These are phyloP conservation scores for Amanita subjunquillea DNA, from an alignment of 768 basidiomycete species.

Conservation along the genomic window DNA sequence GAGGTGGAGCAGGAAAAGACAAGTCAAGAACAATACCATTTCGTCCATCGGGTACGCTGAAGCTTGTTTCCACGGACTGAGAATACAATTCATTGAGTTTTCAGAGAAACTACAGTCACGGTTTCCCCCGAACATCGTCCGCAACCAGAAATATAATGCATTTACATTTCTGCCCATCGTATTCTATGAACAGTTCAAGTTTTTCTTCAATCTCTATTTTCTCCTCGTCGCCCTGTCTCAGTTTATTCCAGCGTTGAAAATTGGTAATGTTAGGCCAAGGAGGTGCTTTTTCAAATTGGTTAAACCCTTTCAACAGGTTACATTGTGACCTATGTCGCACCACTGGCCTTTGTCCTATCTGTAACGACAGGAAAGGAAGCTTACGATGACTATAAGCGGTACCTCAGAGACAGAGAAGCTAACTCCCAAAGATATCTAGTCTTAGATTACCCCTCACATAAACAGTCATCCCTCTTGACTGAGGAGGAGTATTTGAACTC, in stretches of 20 bases:
- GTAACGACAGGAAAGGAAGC: constrained; percentile 99
- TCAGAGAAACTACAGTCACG: constrained; percentile 61
- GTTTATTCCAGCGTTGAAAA: constrained; percentile 92
- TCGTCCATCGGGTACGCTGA: constrained; percentile 48
- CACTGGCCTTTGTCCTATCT: constrained; percentile 86
- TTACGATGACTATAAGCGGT: constrained; percentile 94
- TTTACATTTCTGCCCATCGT: constrained; percentile 97
- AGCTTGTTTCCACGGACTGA: neutral
- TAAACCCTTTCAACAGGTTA: constrained; percentile 48
- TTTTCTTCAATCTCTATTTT: constrained; percentile 99
- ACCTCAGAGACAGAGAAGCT: constrained; percentile 86
- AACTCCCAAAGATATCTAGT: constrained; percentile 89
- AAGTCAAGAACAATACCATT: constrained; percentile 74
- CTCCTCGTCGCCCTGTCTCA: constrained; percentile 93
- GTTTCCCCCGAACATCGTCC: constrained; percentile 83
- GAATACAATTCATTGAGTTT: neutral
- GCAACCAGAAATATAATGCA: constrained; percentile 97
- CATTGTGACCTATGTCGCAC: constrained; percentile 92
- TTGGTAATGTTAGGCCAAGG: constrained; percentile 43
- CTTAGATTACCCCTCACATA: constrained; percentile 44
- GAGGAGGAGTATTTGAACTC: constrained; percentile 34
- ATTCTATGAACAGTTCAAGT: constrained; percentile 99
- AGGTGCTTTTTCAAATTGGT: neutral
- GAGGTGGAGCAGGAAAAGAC: constrained; percentile 29
- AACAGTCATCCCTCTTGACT: constrained; percentile 21